Evolutionary conservation across 2,329 filamentous ascomycete species (phyloP).

Genomic region (Lizonia empirigonia): DNA sequence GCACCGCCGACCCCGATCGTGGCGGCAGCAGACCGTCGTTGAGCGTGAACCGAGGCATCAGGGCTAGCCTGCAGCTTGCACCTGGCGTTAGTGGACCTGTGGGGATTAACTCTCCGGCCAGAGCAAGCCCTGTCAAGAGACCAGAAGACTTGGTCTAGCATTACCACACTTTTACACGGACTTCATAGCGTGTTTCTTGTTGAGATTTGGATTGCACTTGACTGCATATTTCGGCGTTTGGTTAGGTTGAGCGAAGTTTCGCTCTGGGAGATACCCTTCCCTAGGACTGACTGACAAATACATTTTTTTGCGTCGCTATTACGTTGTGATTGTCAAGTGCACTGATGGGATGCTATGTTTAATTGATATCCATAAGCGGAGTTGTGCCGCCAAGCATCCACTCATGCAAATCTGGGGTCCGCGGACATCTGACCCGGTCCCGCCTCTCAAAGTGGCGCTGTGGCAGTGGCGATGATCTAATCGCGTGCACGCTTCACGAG

Average conservation of each 20-base stretch:
- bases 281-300: conserved; percentile 6
- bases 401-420: neutral
- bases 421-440: neutral
- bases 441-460: neutral
- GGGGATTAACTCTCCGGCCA: conserved; percentile 34
- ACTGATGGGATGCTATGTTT: neutral
- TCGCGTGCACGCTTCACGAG: conserved; percentile 1
- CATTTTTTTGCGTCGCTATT: conserved; percentile 5
- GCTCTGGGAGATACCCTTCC: conserved; percentile 14
- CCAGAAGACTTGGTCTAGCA: conserved; percentile 53
- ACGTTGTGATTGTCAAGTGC: neutral
- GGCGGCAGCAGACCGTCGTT: conserved; percentile 14
- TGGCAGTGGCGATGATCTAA: conserved; percentile 13
- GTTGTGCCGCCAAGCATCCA: neutral
- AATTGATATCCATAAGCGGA: neutral
- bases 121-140: conserved; percentile 52
- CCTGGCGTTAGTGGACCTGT: conserved; percentile 26
- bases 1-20: conserved; percentile 38
- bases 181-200: conserved; percentile 8
- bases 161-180: neutral
- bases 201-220: conserved; percentile 10
- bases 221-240: conserved; percentile 27
- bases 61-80: conserved; percentile 47
- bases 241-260: neutral
- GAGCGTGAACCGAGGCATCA: conserved; percentile 35